These are phyloP conservation scores for Cystobasidiopsis lactophilus DNA, from an alignment of 768 basidiomycete species.

Conservation along the genomic window DNA sequence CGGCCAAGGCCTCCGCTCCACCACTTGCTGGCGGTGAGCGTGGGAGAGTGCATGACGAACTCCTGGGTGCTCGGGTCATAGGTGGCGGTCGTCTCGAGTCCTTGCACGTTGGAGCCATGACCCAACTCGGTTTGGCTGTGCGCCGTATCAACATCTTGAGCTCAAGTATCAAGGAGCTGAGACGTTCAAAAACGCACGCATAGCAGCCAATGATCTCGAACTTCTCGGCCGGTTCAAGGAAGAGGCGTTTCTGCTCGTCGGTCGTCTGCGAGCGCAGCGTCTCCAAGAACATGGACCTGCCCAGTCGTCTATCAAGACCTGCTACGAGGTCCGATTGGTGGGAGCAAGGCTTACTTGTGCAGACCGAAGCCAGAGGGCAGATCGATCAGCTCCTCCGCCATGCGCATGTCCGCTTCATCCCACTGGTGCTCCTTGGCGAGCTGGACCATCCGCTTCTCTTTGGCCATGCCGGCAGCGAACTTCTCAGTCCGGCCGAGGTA, in stretches of 20 bases:
- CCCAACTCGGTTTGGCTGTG: constrained; percentile 26
- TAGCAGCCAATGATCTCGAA: constrained; percentile 17
- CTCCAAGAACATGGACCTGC: constrained; percentile 14
- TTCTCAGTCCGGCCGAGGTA: constrained; percentile 19
- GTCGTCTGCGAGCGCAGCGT: constrained; percentile 16
- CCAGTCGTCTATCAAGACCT: constrained; percentile 1
- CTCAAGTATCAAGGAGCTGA: background rate
- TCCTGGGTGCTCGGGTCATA: constrained; percentile 43
- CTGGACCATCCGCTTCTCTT: constrained; percentile 20
- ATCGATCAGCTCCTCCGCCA: constrained; percentile 17
- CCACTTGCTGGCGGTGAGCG: constrained; percentile 55
- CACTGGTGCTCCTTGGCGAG: constrained; percentile 15
- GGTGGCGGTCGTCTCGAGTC: constrained; percentile 53
- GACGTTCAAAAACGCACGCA: no score
- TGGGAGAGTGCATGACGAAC: constrained; percentile 56
- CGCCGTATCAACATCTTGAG: background rate
- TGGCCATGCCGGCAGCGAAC: constrained; percentile 17
- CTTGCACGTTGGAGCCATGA: constrained; percentile 48
- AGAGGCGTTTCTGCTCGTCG: constrained; percentile 21
- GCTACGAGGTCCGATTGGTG: background rate
- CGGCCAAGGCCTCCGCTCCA: constrained; percentile 42
- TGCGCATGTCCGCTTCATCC: constrained; percentile 12
- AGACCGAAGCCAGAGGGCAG: constrained; percentile 14
- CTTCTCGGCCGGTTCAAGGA: constrained; percentile 17
- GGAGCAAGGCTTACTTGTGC: background rate